A percentile compares a stretch with the other conserved stretches of the same genome.
phyloP scores from a whole-genome alignment of 148 eudicot species.

The Vaccinium corymbosum region DNA sequence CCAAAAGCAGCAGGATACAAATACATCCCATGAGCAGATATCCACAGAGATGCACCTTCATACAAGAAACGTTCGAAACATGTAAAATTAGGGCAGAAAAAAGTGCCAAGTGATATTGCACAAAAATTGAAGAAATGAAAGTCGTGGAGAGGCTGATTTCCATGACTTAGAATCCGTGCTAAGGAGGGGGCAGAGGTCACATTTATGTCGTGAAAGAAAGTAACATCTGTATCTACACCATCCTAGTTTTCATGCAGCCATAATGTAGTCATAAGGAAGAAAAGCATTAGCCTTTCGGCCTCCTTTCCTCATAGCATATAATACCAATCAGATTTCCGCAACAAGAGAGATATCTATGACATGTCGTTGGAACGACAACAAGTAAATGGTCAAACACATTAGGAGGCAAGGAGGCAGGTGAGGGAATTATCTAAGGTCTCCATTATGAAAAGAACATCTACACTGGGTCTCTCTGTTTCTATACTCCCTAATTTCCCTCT shows the following conservation, averaged over 20 bases:
- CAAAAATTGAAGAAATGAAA: slow-evolving; percentile 7
- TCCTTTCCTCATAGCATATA: neutral
- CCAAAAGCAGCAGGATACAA: slow-evolving; percentile 53
- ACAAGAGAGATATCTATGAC: neutral
- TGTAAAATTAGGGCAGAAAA: neutral
- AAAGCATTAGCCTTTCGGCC: neutral
- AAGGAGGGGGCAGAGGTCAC: neutral
- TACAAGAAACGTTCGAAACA: neutral
- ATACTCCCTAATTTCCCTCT: neutral
- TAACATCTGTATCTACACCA: neutral
- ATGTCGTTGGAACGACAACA: neutral
- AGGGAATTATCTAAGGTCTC: neutral
- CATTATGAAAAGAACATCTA: neutral
- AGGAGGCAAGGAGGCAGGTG: neutral
- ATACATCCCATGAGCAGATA: slow-evolving; percentile 51
- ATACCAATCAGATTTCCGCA: neutral
- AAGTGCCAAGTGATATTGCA: neutral
- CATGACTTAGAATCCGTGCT: neutral
- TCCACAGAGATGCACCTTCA: slow-evolving; percentile 54
- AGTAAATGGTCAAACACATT: neutral
- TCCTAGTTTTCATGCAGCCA: neutral
- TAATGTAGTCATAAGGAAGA: neutral
- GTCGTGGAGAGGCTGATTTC: neutral
- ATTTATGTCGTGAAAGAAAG: neutral
- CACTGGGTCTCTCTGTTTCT: neutral